Conservation (phyloP, 495 filamentous ascomycete genomes). For the Daldinia concentrica region DNA sequence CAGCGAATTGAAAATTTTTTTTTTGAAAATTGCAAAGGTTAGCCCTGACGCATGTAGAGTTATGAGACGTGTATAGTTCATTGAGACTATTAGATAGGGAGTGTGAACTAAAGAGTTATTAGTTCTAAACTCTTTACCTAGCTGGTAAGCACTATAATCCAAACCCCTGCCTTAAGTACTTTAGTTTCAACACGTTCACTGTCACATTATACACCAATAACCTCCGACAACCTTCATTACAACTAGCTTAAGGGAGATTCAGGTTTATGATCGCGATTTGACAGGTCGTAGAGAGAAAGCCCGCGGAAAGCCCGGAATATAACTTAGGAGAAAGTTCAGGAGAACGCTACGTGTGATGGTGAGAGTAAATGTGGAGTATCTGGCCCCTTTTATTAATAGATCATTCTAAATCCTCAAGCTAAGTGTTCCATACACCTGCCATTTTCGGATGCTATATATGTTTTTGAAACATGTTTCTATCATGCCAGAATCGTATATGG, state of each 20-base stretch:
- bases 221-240: neutral
- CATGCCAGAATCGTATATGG: constrained; percentile 8
- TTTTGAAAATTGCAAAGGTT: no score
- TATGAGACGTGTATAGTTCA: neutral
- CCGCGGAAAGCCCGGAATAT: neutral
- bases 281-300: neutral
- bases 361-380: constrained; percentile 1
- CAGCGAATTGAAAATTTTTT: no score
- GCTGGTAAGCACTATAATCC: neutral
- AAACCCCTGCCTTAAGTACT: neutral
- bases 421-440: constrained; percentile 8
- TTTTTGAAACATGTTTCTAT: constrained; percentile 29
- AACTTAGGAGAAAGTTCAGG: neutral
- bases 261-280: neutral
- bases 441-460: neutral
- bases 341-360: constrained; percentile 4
- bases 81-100: neutral
- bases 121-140: no score
- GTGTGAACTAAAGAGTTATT: no score
- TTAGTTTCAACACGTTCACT: neutral
- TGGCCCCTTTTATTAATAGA: constrained; percentile 22
- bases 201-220: neutral
- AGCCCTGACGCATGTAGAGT: neutral
- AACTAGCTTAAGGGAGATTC: neutral
- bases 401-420: constrained; percentile 24